Evolutionary conservation across 164 flowering plant species (phyloP), one percentile per base, ranked within the genome.

Genomic region (Liriodendron chinense): DNA sequence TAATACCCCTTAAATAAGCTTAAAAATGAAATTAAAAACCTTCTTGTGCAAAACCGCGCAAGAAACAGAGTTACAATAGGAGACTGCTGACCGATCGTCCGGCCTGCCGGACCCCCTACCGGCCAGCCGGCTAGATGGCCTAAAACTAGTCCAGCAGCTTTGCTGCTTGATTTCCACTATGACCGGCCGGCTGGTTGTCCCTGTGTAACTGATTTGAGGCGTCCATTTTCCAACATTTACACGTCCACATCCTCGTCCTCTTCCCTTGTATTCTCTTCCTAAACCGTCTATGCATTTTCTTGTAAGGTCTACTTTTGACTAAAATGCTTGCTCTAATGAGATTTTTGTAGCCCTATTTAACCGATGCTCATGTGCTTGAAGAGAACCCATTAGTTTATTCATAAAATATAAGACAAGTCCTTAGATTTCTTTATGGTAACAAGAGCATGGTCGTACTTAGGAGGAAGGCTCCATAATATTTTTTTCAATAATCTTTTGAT

Each of bases 401-500:
- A 74, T 5, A 20, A 65, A 50, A 25, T 47, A 73, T 1, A 0
- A 12, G 66, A 50, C 20, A 78, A 70, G 22, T 74, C 71, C 1
- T 74, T 63, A 10, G 66, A 74, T 8, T 63, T 71, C 21, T 78
- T 56, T 9, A 26, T 74, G 25, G 67, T 43, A 21, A 18, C 56
- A 59, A 70, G 53, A 1, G 74, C 68, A 69, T 70, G 67, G 64
- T 74, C 77, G 70, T 49, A 78, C 16, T 78, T 74, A 18, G 70
- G 13, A 61, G 70, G 50, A 26, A 59, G 68, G 20, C 65, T 74
- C 7, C 71, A 7, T 12, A 78, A 68, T 4, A 78, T 47, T 7
- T 74, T 74, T 74, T 53, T 62, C 66, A 49, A 78, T 48, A 57
- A 74, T 26, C 16, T 48, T 74, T 70, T 78, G 70, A 50, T 78